A percentile compares a stretch with the other conserved stretches of the same genome.
Conservation (phyloP, 305 asterid species). For the Fraxinus sp. region DNA sequence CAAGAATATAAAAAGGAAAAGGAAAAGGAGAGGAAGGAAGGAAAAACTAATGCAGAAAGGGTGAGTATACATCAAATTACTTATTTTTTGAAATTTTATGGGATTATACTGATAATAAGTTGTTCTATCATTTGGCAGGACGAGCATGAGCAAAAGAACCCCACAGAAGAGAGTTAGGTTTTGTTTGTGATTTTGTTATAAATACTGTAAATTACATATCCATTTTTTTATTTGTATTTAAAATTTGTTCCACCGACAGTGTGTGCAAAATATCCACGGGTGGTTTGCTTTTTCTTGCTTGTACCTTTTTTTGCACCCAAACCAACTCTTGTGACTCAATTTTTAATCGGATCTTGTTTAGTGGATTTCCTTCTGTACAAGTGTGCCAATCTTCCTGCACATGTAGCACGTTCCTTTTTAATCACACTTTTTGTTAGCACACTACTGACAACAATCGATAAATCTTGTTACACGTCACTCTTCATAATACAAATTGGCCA, state of each 20-base stretch:
- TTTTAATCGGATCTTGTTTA: constrained; percentile 2
- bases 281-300: constrained; percentile 21
- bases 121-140: constrained; percentile 33
- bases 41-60: not conserved
- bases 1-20: not conserved
- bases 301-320: constrained; percentile 10
- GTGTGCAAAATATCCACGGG: constrained; percentile 36
- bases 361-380: not conserved
- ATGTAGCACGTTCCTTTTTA: not conserved
- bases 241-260: constrained; percentile 45
- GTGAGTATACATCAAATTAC: constrained; percentile 5
- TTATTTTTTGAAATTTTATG: not conserved
- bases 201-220: constrained; percentile 74
- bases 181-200: constrained; percentile 27
- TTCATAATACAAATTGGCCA: not conserved
- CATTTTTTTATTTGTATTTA: constrained; percentile 71
- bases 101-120: constrained; percentile 26
- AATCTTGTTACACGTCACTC: not conserved
- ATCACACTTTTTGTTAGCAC: not conserved
- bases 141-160: constrained; percentile 30
- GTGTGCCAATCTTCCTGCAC: not conserved
- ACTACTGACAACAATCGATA: not conserved
- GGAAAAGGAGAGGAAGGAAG: not conserved
- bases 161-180: constrained; percentile 30
- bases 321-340: constrained; percentile 28